Conservation (phyloP, 2,329 filamentous ascomycete genomes). For the Neofusicoccum sp. region DNA sequence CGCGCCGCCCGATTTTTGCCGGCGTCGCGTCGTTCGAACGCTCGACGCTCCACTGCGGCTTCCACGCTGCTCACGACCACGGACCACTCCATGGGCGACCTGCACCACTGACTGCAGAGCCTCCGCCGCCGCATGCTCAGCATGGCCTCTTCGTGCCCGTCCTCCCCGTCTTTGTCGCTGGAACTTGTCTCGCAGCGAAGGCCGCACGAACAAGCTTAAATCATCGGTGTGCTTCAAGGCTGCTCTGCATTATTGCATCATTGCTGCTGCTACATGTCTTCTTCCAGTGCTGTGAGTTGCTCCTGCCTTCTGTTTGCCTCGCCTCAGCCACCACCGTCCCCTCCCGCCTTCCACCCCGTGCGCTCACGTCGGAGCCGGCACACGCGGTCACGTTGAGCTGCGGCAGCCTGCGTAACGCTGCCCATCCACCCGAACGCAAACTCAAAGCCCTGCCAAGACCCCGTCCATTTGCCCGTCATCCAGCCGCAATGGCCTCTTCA, state of each 20-base stretch:
- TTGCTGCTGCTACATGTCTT: background rate
- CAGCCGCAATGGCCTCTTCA: background rate
- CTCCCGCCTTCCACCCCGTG: background rate
- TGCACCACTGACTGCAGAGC: no score
- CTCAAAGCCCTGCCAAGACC: no score
- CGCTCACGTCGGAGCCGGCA: background rate
- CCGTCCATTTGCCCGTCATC: background rate
- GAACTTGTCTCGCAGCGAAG: background rate
- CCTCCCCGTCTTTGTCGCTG: no score
- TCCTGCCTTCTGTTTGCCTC: background rate
- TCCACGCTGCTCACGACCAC: no score
- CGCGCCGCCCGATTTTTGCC: background rate
- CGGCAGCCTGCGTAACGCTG: background rate
- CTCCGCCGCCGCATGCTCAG: no score
- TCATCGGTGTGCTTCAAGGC: no score
- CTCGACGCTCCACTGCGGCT: background rate
- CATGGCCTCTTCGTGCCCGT: no score
- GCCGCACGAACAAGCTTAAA: background rate
- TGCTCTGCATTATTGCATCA: background rate
- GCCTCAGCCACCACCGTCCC: background rate
- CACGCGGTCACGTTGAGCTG: background rate
- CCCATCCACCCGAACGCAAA: background rate
- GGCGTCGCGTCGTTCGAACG: background rate
- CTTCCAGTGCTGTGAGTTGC: background rate
- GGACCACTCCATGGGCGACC: no score